Evolutionary conservation across 345 rosid genomes (phyloP), one percentile per base, ranked within the genome.

Genomic region (Melastoma malabathricum): DNA sequence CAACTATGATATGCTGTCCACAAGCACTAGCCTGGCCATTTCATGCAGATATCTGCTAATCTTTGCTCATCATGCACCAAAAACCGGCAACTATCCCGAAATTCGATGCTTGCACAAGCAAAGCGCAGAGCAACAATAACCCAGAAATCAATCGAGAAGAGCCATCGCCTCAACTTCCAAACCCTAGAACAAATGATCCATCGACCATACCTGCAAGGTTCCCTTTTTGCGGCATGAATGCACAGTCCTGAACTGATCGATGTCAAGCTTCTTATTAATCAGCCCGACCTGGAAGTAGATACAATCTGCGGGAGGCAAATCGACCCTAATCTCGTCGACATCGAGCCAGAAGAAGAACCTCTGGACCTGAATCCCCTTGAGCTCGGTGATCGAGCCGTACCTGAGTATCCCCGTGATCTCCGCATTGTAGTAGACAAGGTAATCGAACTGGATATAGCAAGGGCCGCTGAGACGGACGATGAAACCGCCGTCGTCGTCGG

Each of bases 221-320:
- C 41, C 63, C n/a, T 54, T 60, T 52, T 65, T 74, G 18, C 71
- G 70, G 62, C 98, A 90, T 13, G 95, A 80, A 69, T 67, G 98
- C 1, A 90, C 72, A 20, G 82, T 77, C 76, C 74, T 65, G 68
- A 90, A 90, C 84, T 90, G 98, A 46, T 66, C 83, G 39, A 74
- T 29, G 44, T 77, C 84, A n/a, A 90, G 98, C 72, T 80, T 82
- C 81, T 84, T 86, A 56, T 84, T 87, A 64, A 90, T 74, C 48
- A 87, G 48, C 13, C 98, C 98, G 15, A 90, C 95, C 55, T 70
- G 86, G 67, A 90, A 90, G 64, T 90, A 90, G 60, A 90, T 92
- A 3, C 79, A 78, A 54, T 77, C 81, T 2, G 82, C 62, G 10
- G 98, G 96, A 0, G 96, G 98, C 27, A 92, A 75, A 72, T 92